Evolutionary conservation across 495 filamentous ascomycete genomes (phyloP).

Genomic region (Penicillium roqueforti): DNA sequence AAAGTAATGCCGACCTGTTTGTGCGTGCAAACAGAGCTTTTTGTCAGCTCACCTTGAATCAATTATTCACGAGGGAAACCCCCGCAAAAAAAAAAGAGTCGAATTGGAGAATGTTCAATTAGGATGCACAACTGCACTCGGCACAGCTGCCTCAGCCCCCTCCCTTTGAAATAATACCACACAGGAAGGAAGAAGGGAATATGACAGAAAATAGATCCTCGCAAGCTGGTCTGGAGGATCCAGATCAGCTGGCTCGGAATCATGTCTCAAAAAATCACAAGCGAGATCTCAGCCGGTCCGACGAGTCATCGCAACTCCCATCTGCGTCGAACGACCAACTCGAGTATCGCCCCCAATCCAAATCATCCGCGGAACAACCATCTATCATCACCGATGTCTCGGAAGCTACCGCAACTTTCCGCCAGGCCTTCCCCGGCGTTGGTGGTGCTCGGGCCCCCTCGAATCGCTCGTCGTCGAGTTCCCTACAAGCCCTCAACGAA

Average conservation of each 20-base stretch:
- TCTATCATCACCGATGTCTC: conserved; percentile 22
- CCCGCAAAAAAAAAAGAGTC: background rate
- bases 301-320: conserved; percentile 24
- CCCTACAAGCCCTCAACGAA: conserved; percentile 45
- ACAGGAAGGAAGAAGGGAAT: conserved; percentile 24
- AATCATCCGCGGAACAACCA: conserved; percentile 27
- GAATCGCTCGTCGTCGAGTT: conserved; percentile 44
- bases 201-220: conserved; percentile 36
- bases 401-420: conserved; percentile 35
- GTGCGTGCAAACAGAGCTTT: conserved; percentile 28
- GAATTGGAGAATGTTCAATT: conserved; percentile 10
- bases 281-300: conserved; percentile 18
- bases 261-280: conserved; percentile 23
- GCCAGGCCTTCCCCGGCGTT: conserved; percentile 38
- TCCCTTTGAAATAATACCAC: conserved; percentile 7
- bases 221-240: conserved; percentile 32
- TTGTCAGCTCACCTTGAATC: conserved; percentile 29
- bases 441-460: conserved; percentile 40
- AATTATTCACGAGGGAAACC: background rate
- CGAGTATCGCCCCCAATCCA: conserved; percentile 25
- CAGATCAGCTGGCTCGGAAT: conserved; percentile 27
- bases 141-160: conserved; percentile 21
- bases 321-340: conserved; percentile 22
- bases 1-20: conserved; percentile 41
- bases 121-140: conserved; percentile 25